phyloP scores from a whole-genome alignment of 129 eudicot genomes.

The Rutidosis leptorrhynchoides region DNA sequence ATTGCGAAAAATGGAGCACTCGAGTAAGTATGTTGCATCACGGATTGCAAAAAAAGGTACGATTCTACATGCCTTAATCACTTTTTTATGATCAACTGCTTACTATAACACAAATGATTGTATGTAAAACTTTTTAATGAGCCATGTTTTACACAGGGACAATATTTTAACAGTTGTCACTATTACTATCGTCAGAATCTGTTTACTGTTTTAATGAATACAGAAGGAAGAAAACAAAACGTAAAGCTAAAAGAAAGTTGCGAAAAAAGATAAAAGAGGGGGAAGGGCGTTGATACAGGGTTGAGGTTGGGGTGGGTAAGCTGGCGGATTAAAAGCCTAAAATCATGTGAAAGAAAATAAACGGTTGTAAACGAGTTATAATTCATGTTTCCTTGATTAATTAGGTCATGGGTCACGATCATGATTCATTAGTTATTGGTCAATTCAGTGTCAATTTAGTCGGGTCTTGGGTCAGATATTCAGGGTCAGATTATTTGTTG shows the following conservation, averaged over 20 bases:
- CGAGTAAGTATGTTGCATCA: background rate
- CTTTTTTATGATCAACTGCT: background rate
- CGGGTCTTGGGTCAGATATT: background rate
- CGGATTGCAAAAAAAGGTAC: background rate
- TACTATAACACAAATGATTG: background rate
- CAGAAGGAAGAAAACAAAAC: background rate
- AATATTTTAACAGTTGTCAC: background rate
- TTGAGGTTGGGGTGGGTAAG: constrained; percentile 8
- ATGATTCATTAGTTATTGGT: constrained; percentile 1
- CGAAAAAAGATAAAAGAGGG: background rate
- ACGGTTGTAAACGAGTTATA: background rate
- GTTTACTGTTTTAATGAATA: background rate
- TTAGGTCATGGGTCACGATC: constrained; percentile 2
- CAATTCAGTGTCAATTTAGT: background rate
- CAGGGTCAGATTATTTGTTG: background rate
- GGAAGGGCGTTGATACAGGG: background rate
- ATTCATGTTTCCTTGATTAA: background rate
- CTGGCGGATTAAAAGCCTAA: background rate
- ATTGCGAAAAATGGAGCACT: background rate
- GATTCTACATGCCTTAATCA: background rate
- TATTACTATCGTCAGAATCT: background rate
- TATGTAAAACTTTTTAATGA: background rate
- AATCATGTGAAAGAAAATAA: background rate
- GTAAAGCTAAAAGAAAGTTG: background rate
- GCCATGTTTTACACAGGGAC: background rate